A percentile compares a stretch with the other conserved stretches of the same genome.
Evolutionary conservation across 768 basidiomycete genomes (phyloP).

Genomic region (Russula earlei): DNA sequence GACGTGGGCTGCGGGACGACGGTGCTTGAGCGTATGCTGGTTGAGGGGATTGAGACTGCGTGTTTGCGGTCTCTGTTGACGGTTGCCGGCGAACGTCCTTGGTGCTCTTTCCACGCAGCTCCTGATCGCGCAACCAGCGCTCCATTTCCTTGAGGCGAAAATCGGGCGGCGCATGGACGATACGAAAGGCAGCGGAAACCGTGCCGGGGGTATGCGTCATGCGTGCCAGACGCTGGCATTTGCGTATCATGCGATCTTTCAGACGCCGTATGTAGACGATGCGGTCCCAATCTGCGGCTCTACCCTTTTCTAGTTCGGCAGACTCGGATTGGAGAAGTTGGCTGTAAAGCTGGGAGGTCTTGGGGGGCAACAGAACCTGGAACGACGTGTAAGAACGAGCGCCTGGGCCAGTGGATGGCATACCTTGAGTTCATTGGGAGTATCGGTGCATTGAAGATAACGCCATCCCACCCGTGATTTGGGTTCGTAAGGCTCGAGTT

Average conservation of each 20-base stretch:
- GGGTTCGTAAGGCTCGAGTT: slow-evolving; percentile 57
- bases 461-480: slow-evolving; percentile 49
- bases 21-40: slow-evolving; percentile 13
- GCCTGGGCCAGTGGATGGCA: not conserved
- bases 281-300: slow-evolving; percentile 52
- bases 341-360: slow-evolving; percentile 55
- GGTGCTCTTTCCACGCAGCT: slow-evolving; percentile 13
- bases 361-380: slow-evolving; percentile 61
- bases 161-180: slow-evolving; percentile 58
- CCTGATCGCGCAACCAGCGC: slow-evolving; percentile 56
- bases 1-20: slow-evolving; percentile 2
- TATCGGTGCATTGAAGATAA: slow-evolving; percentile 69
- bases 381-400: slow-evolving; percentile 11
- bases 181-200: slow-evolving; percentile 43
- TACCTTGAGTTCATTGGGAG: slow-evolving; percentile 66
- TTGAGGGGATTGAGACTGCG: slow-evolving; percentile 16
- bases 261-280: slow-evolving; percentile 66
- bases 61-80: slow-evolving; percentile 27
- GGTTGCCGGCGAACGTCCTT: slow-evolving; percentile 27
- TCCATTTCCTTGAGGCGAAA: slow-evolving; percentile 75
- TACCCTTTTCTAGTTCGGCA: slow-evolving; percentile 50
- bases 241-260: slow-evolving; percentile 77
- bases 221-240: slow-evolving; percentile 57
- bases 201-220: slow-evolving; percentile 32
- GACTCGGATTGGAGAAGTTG: slow-evolving; percentile 55